Base-by-base conservation (phyloP, 176 grass and related monocot genomes). In the Eragrostis curvula region DNA sequence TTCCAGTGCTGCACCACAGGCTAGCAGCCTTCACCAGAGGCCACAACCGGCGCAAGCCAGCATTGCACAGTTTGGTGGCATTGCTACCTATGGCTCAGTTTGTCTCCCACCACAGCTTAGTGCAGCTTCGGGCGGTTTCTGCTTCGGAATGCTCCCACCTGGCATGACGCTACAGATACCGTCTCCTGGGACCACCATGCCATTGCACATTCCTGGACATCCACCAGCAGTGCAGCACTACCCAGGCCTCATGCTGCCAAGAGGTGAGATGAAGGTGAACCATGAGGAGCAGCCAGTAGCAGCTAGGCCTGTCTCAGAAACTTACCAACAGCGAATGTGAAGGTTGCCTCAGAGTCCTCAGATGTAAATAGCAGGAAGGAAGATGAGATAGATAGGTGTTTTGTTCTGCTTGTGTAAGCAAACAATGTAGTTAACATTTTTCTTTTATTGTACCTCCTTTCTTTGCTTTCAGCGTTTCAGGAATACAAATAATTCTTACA, bases 241-340 rank as follows among this genome's bases (percentile, higher is more conserved):
- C 73, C 9, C 81, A 77, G 61, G 90, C 36, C 76, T 79, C 43
- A 45, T 91, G 46, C 66, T 87, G 78, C 81, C 87, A 5, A 82
- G 82, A 82, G 81, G 72, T 44, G 90, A 91, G 57, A 51, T 17
- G 61, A 88, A 83, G 72, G 79, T 87, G 69, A 90, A 85, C 24
- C 46, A 77, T 14, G 61, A 79, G 45, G 48, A 76, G 51, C 66
- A 72, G 50, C 78, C 48, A 39, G 46, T 78, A 24, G 28, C 36
- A 59, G 88, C 86, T 65, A 75, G 71, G 30, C 71, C 13, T 32
- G 25, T 66, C 2, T 39, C 7, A 2, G 55, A 52, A 60, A 64
- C 51, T 81, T 93, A 91, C 83, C 81, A 88, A 51, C 74, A 94
- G 78, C 77, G 88, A 67, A 88, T 91, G 88, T 79, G 81, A 48